phyloP scores from a whole-genome alignment of 2,329 filamentous ascomycete genomes.

The Rasamsonia emersonii region DNA sequence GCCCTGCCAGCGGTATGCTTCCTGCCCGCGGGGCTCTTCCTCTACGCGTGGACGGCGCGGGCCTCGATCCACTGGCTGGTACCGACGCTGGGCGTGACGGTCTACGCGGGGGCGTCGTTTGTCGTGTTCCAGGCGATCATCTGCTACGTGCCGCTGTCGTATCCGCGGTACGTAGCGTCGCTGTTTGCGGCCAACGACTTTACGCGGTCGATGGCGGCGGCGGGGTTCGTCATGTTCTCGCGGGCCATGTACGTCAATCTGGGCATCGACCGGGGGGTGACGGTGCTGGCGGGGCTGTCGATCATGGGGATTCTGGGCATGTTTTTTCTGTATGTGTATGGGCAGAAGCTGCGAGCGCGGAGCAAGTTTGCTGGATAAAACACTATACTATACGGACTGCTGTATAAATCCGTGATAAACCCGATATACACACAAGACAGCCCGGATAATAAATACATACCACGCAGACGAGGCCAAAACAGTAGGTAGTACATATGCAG shows the following conservation, averaged over 20 bases:
- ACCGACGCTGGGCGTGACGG: conserved; percentile 30
- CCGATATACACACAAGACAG: no score
- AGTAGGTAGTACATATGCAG: no score
- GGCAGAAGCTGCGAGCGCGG: neutral
- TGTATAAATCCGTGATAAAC: no score
- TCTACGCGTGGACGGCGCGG: conserved; percentile 32
- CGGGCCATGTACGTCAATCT: conserved; percentile 18
- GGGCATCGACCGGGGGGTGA: conserved; percentile 19
- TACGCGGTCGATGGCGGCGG: conserved; percentile 21
- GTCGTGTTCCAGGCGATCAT: conserved; percentile 36
- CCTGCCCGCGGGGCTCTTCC: conserved; percentile 50
- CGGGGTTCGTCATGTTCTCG: conserved; percentile 26
- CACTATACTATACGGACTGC: no score
- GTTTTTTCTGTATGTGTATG: neutral
- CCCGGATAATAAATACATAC: no score
- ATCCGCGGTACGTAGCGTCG: conserved; percentile 25
- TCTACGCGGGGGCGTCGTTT: conserved; percentile 31
- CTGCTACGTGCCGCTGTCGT: conserved; percentile 28
- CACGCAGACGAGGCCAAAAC: no score
- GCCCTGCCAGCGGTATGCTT: conserved; percentile 46
- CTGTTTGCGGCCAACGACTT: conserved; percentile 28
- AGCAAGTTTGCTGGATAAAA: neutral
- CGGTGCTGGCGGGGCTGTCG: conserved; percentile 28
- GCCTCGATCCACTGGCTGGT: conserved; percentile 28
- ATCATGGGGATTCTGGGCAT: conserved; percentile 12